Evolutionary conservation across 768 basidiomycete genomes (phyloP).

Genomic region (Nidularia pulvinata): DNA sequence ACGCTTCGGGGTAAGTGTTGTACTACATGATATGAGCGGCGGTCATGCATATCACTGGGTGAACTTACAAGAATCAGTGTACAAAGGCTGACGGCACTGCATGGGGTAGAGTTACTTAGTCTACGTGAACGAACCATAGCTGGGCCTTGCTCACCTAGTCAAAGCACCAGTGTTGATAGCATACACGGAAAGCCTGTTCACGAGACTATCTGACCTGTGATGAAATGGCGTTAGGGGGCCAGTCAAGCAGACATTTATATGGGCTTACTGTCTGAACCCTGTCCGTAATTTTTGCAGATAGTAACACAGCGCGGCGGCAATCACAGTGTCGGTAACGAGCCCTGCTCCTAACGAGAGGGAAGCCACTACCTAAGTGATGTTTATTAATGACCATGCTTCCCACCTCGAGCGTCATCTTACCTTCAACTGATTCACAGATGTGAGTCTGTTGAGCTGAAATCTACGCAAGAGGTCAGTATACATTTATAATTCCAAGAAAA

Average conservation of each 20-base stretch:
- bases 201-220: slow-evolving; percentile 50
- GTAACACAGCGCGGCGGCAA: slow-evolving; percentile 49
- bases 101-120: not conserved
- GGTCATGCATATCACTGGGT: too few relatives aligned
- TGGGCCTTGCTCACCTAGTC: slow-evolving; percentile 40
- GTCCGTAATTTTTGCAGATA: slow-evolving; percentile 56
- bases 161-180: slow-evolving; percentile 62
- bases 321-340: slow-evolving; percentile 47
- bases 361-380: slow-evolving; percentile 32
- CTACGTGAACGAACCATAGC: not conserved
- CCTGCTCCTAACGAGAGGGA: slow-evolving; percentile 48
- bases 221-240: not conserved
- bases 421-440: slow-evolving; percentile 28
- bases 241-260: not conserved
- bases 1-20: slow-evolving; percentile 44
- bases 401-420: slow-evolving; percentile 14
- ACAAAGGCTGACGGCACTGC: slow-evolving; percentile 40
- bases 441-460: slow-evolving; percentile 28
- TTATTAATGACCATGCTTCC: not conserved
- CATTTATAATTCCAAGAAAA: too few relatives aligned
- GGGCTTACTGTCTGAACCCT: slow-evolving; percentile 35
- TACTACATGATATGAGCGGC: slow-evolving; percentile 33
- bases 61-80: slow-evolving; percentile 8
- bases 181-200: slow-evolving; percentile 55
- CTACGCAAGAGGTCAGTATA: slow-evolving; percentile 13